Percentiles rank a stretch among this genome's conserved stretches.
These are phyloP conservation scores for Diaporthe sp. DNA, from an alignment of 2,329 filamentous ascomycete genomes.

Conservation along the genomic window DNA sequence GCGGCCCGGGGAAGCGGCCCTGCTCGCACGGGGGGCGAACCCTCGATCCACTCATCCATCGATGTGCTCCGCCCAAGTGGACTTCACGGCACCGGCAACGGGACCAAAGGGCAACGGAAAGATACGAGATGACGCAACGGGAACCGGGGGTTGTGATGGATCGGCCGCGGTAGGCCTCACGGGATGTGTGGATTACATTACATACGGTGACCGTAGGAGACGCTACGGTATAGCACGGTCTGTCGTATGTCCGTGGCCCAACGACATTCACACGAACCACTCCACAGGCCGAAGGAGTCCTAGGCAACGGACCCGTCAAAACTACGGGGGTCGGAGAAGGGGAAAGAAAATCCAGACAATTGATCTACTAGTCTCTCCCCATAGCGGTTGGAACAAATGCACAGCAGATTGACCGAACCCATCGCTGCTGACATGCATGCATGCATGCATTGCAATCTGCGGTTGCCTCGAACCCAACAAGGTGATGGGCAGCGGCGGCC, in stretches of 20 bases:
- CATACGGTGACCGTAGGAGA: background rate
- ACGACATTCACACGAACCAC: background rate
- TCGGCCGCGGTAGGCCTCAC: background rate
- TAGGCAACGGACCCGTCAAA: background rate
- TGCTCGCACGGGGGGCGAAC: background rate
- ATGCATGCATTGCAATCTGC: conserved; percentile 23
- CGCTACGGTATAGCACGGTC: background rate
- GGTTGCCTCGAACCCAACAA: background rate
- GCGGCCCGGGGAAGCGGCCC: background rate
- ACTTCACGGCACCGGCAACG: background rate
- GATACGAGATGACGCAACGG: conserved; percentile 15
- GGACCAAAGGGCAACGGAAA: background rate
- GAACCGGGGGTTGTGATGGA: background rate
- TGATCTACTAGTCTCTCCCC: background rate
- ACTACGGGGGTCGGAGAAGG: background rate
- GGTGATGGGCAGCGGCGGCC: conserved; percentile 14
- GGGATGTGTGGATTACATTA: background rate
- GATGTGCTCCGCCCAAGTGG: background rate
- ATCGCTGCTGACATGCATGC: conserved; percentile 21
- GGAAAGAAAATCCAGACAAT: background rate
- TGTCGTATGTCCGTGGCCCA: background rate
- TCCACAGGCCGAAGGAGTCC: background rate
- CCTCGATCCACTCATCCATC: background rate
- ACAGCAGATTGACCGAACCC: background rate
- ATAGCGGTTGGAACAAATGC: conserved; percentile 5